Evolutionary conservation across 164 flowering plant species (phyloP), one percentile per base, ranked within the genome.

Genomic region (Annona squamosa): DNA sequence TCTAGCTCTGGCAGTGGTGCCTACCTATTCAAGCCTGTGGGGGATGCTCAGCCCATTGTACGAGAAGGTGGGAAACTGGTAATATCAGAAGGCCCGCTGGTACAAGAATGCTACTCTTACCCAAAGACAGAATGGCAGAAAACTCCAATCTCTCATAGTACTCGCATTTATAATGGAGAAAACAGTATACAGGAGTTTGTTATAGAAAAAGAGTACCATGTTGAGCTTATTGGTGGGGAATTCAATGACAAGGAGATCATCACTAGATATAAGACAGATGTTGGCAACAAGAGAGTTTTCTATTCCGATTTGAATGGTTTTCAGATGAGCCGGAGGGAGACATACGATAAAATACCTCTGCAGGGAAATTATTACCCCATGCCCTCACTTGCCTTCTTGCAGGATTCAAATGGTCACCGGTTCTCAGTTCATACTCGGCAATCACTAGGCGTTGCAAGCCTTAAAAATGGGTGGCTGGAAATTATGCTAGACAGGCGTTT

Each of bases 311-410:
- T 96, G 67, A 96, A 96, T 83, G 99, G 97, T 4, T 93, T 92
- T 67, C 99, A 96, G 70, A 92, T 88, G 97, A 92, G 97, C 84
- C 83, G 97, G 57, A 86, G 99, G 79, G 97, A 96, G 79, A 88
- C 91, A 13, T 93, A 92, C 74, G 90, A 88, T 70, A 96, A 96
- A 81, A 92, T 96, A 63, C 99, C 98, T 12, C 75, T 90, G 77
- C 99, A 96, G 78, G 99, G 99, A 47, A 96, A 96, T 77, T 96
- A 96, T 80, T 93, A 96, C 72, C 98, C 99, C 16, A 92, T 96
- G 95, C 99, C 99, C n/a, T 83, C 99, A n/a, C 89, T 91, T 44
- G 94, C 96, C 59, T 92, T 93, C 83, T 82, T 96, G 84, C 97
- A 96, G 83, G 94, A 84, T 65, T 74, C 86, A 45, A 82, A 82